Conservation (phyloP, 805 yeast species). For the Lachancea thermotolerans region DNA sequence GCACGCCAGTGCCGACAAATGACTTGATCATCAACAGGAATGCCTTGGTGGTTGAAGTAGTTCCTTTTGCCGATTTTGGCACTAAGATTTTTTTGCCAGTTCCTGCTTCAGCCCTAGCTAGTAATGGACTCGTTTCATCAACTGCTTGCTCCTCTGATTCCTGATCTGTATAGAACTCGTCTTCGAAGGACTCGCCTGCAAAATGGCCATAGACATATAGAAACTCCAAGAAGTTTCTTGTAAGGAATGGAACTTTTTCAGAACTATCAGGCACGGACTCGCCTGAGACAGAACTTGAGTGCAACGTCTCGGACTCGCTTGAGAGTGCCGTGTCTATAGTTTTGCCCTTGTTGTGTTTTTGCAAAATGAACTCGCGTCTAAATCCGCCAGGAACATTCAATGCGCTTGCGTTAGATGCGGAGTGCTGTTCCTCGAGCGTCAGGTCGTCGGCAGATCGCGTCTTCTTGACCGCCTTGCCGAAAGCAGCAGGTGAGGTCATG, state of each 20-base stretch:
- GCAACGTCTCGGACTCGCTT: conserved; percentile 8
- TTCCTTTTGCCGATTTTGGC: conserved; percentile 41
- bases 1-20: conserved; percentile 70
- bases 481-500: conserved; percentile 12
- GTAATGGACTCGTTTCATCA: conserved; percentile 27
- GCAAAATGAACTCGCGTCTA: conserved; percentile 58
- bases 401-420: conserved; percentile 53
- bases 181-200: conserved; percentile 77
- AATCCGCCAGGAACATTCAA: conserved; percentile 79
- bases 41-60: conserved; percentile 68
- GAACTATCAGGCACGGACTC: conserved; percentile 15
- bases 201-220: conserved; percentile 76
- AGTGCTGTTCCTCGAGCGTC: conserved; percentile 32
- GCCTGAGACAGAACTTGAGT: conserved; percentile 11
- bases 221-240: conserved; percentile 71
- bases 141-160: conserved; percentile 30
- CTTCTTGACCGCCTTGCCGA: conserved; percentile 8
- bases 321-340: neutral
- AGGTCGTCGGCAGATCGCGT: conserved; percentile 26
- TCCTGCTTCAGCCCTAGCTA: conserved; percentile 11
- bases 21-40: conserved; percentile 67
- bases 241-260: conserved; percentile 42
- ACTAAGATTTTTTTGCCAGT: conserved; percentile 11
- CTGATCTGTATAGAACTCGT: conserved; percentile 44
- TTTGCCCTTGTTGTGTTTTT: conserved; percentile 27